phyloP scores from a whole-genome alignment of 2,329 filamentous ascomycete genomes.

The Bipolaris sorokiniana region DNA sequence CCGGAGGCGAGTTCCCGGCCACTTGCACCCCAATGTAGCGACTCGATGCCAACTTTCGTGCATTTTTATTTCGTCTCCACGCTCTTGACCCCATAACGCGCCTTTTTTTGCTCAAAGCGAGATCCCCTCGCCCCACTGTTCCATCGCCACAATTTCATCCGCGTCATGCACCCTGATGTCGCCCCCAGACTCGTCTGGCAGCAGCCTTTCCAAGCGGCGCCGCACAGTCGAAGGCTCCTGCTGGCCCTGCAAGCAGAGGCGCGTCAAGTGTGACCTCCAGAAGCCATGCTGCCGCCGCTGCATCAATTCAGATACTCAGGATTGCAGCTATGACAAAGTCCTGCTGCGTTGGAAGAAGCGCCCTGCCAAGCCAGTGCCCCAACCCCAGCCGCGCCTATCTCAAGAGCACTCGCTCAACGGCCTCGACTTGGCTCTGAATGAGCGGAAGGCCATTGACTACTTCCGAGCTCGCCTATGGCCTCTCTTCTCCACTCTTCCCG shows the following conservation, averaged over 20 bases:
- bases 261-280: slow-evolving; percentile 13
- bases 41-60: slow-evolving; percentile 1
- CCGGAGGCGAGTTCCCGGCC: slow-evolving; percentile 3
- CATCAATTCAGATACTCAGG: slow-evolving; percentile 6
- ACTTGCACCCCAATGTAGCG: slow-evolving; percentile 8
- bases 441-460: slow-evolving; percentile 22
- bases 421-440: slow-evolving; percentile 14
- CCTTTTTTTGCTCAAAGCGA: slow-evolving; percentile 2
- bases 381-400: slow-evolving; percentile 4
- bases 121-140: background rate
- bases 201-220: slow-evolving; percentile 13
- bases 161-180: slow-evolving; percentile 20
- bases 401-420: slow-evolving; percentile 3
- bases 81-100: background rate
- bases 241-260: slow-evolving; percentile 18
- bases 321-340: slow-evolving; percentile 15
- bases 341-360: slow-evolving; percentile 17
- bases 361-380: slow-evolving; percentile 13
- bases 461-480: slow-evolving; percentile 23
- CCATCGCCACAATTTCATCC: slow-evolving; percentile 1
- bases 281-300: slow-evolving; percentile 15
- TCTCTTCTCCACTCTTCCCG: slow-evolving; percentile 15
- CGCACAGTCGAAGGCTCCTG: slow-evolving; percentile 18
- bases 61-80: background rate
- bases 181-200: slow-evolving; percentile 15